Conservation (phyloP, 345 rosid genomes). For the Syzygium jambos region DNA sequence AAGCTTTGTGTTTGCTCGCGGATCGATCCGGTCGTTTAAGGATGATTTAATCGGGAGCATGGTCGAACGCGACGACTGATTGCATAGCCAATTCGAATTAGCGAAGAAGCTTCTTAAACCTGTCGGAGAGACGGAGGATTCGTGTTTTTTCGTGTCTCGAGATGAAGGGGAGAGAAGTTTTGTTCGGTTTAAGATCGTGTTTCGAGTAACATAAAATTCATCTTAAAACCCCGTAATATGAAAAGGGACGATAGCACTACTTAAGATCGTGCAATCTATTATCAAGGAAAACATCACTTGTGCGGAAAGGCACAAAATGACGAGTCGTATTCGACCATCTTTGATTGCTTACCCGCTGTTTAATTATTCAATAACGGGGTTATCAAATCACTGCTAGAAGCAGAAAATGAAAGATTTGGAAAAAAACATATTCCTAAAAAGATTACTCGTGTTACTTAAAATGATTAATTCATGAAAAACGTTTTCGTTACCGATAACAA, state of each 20-base stretch:
- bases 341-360: no score
- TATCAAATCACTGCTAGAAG: no score
- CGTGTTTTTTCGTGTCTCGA: background rate
- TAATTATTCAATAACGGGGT: no score
- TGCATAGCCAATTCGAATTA: background rate
- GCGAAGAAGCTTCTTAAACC: rapidly evolving
- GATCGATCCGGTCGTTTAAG: background rate
- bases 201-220: background rate
- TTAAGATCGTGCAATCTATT: background rate
- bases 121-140: rapidly evolving
- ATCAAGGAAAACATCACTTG: background rate
- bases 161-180: background rate
- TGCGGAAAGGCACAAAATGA: background rate
- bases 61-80: background rate
- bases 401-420: no score
- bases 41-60: background rate
- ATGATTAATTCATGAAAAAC: no score
- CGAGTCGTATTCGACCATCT: background rate
- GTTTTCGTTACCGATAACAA: no score
- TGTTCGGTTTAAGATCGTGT: rapidly evolving
- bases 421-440: no score
- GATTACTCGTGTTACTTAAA: no score
- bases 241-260: background rate
- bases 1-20: background rate
- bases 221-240: background rate